Evolutionary conservation across 2,329 filamentous ascomycete genomes (phyloP).

Genomic region (Fusarium pseudocircinatum): DNA sequence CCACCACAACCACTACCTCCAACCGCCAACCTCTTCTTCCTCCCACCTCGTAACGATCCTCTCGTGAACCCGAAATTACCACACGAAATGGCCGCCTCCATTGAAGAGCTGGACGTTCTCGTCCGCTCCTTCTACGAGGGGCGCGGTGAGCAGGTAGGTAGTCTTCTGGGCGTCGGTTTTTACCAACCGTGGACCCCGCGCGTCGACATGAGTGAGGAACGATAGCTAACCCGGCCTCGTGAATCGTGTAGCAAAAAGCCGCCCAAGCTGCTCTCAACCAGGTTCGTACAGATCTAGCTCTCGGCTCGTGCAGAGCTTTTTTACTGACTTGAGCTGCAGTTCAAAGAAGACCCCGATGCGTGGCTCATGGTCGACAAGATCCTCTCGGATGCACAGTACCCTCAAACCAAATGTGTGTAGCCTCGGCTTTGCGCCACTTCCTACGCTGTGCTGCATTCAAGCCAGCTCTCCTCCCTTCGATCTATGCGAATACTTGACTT

Average conservation of each 20-base stretch:
- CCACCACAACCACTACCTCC: conserved; percentile 37
- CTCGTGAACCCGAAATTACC: conserved; percentile 33
- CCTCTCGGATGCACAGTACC: conserved; percentile 89
- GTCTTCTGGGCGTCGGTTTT: conserved; percentile 25
- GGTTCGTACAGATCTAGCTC: conserved; percentile 61
- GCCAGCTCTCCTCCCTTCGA: not conserved
- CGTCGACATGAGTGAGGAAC: conserved; percentile 20
- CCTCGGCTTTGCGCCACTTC: conserved; percentile 25
- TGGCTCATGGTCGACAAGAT: conserved; percentile 99
- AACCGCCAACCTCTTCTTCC: conserved; percentile 32
- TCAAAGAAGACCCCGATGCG: conserved; percentile 98
- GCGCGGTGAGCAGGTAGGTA: conserved; percentile 85
- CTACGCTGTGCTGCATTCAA: not conserved
- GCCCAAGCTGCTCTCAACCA: conserved; percentile 93
- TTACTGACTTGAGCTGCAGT: conserved; percentile 63
- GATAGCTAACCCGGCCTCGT: conserved; percentile 31
- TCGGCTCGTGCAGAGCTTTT: not conserved
- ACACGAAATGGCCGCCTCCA: conserved; percentile 72
- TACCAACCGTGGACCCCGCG: conserved; percentile 33
- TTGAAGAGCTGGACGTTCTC: conserved; percentile 95
- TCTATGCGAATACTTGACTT: not conserved
- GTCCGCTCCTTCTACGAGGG: conserved; percentile 98
- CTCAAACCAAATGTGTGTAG: conserved; percentile 91
- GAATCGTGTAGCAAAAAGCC: conserved; percentile 84
- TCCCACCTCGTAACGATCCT: conserved; percentile 43